Evolutionary conservation across 768 basidiomycete genomes (phyloP), one percentile per base, ranked within the genome.

Genomic region (Tylopilus rubrobrunneus): DNA sequence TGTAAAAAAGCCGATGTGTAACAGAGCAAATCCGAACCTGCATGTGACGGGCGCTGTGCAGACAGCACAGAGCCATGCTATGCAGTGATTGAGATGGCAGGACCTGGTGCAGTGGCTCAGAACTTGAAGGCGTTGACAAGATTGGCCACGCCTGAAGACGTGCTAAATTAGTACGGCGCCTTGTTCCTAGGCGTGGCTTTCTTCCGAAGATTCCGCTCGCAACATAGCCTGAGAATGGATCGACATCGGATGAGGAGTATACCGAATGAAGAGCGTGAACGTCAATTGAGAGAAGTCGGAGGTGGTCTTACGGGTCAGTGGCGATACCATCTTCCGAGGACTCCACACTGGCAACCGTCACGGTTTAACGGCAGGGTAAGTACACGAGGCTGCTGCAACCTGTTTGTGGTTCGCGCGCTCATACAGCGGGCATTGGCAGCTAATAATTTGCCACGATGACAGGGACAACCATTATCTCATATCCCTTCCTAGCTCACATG

Each of bases 311-410:
- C 43, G 51, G 37, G 51, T 25, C 19, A 4, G 45, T 41, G 46
- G 34, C 12, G 15, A 37, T 10, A 44, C 46, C 27, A 28, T 41
- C 62, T 51, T 64, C 50, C n/a, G n/a, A n/a, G 54, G 51, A 63
- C 61, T 52, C 61, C 53, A n/a, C n/a, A n/a, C n/a, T n/a, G n/a
- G 60, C 56, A 63, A 45, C 45, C 46, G 52, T 36, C 31, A n/a
- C n/a, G n/a, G n/a, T n/a, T n/a, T 58, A 48, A 59, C 63, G 60
- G 66, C 54, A 65, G 52, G 23, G 53, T 28, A 33, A 44, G 23
- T n/a, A 60, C 63, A 69, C 57, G 60, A 66, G 67, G 63, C 55
- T 31, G 60, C 46, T 48, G 55, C 56, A 55, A 56, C 59, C 56
- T 55, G 56, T 58, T 53, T 39, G 40, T 52, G 50, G 53, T 51